Conservation (phyloP, 257 asterid species). For the Lycium barbarum region DNA sequence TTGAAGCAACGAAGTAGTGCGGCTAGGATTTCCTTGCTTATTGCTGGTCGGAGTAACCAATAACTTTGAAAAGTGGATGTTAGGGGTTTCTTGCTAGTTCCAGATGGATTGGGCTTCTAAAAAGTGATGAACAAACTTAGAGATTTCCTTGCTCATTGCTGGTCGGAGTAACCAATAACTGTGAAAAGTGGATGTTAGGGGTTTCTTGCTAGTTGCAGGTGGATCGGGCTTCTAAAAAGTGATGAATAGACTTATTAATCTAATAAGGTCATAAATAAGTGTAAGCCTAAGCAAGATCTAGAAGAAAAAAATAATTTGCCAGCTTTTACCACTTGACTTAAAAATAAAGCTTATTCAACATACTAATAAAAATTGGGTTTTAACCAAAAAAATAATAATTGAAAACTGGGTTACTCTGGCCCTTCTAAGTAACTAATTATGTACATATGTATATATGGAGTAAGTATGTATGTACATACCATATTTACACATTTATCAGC, state of each 20-base stretch:
- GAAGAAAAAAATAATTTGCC: background rate
- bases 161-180: background rate
- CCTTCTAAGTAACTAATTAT: background rate
- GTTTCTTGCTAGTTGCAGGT: background rate
- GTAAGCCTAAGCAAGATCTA: background rate
- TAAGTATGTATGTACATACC: background rate
- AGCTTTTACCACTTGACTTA: background rate
- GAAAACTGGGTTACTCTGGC: background rate
- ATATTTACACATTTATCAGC: background rate
- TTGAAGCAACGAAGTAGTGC: background rate
- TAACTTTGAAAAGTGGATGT: background rate
- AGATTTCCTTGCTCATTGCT: background rate
- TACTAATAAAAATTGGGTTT: background rate
- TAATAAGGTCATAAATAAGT: background rate
- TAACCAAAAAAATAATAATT: too few species aligned
- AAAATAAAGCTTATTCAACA: background rate
- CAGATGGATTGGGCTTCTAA: background rate
- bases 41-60: background rate
- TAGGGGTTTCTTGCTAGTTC: background rate
- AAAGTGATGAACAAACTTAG: background rate
- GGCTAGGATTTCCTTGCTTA: background rate
- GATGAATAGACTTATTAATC: background rate
- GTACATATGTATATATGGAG: background rate
- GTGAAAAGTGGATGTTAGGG: background rate
- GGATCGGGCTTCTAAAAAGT: background rate